Evolutionary conservation across 2,329 filamentous ascomycete species (phyloP), one percentile per base, ranked within the genome.

Genomic region (Drechslera avenae): DNA sequence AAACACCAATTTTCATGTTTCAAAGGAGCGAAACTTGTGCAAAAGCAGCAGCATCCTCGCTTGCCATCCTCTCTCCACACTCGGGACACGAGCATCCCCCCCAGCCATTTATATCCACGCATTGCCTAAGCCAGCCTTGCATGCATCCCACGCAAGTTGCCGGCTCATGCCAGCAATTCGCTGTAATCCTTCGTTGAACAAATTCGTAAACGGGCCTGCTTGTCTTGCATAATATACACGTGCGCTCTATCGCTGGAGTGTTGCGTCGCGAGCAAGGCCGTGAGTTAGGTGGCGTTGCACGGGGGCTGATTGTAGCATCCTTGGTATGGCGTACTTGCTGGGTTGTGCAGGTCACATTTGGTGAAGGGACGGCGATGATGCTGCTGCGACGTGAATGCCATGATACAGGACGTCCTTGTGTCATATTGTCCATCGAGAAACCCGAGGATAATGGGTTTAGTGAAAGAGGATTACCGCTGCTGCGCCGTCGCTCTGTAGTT

Each of bases 211-310:
- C 48, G 4, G 59, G 57, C 34, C 61, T 62, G 0, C 52, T 45
- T 6, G 59, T 59, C 34, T 66, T 66, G 53, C 69, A 72, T 2
- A 70, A 50, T 19, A 61, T 57, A 45, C 69, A 72, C 1, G 62
- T 65, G 17, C 56, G 60, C 23, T 62, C 55, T 2, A 58, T 40
- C 10, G 52, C 52, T 6, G 58, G 57, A 18, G 63, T 66, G 17
- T 56, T 57, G 18, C 55, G 54, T 3, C 61, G 50, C 10, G 63
- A 59, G 26, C 14, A 30, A 17, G 50, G 50, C 26, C 26, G 26
- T 10, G 26, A 28, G 26, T 10, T 39, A n/a, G 9, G 31, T 43
- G 6, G 18, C 34, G n/a, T 21, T 32, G 14, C 32, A 12, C 6
- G 32, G 16, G 18, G 13, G 39, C 2, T 30, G 39, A 14, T 21